Conservation (phyloP, 2,329 filamentous ascomycete species). For the Arthrobotrys conoides region DNA sequence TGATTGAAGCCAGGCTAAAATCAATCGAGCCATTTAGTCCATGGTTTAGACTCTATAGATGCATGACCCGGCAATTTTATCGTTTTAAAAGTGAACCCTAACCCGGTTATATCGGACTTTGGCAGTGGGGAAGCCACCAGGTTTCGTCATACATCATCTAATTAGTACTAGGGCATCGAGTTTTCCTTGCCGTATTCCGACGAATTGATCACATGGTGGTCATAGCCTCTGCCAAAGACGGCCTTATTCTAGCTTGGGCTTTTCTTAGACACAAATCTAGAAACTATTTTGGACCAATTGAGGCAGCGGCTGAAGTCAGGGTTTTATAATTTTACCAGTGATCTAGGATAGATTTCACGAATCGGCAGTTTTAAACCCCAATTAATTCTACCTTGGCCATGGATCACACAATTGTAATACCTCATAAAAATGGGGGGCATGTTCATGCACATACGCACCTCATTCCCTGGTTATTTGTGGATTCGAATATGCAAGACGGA, state of each 20-base stretch:
- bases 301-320: conserved; percentile 14
- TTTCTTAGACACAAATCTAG: conserved; percentile 7
- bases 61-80: conserved; percentile 6
- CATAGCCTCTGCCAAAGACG: conserved; percentile 23
- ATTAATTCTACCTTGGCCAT: conserved; percentile 19
- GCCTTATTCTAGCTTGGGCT: conserved; percentile 31
- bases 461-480: conserved; percentile 20
- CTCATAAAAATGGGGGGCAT: conserved; percentile 15
- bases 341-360: background rate
- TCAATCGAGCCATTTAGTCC: conserved; percentile 3
- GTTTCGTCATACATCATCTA: background rate
- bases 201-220: conserved; percentile 16
- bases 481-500: background rate
- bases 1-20: conserved; percentile 33
- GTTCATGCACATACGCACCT: conserved; percentile 14
- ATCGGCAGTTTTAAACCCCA: background rate
- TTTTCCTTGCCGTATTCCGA: conserved; percentile 16
- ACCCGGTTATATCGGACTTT: conserved; percentile 44
- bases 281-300: background rate
- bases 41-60: conserved; percentile 24
- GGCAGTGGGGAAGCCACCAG: conserved; percentile 7
- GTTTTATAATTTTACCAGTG: conserved; percentile 9
- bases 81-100: conserved; percentile 20
- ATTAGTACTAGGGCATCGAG: conserved; percentile 6
- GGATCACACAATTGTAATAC: conserved; percentile 17